Evolutionary conservation across 116 monocot genomes (phyloP).

Genomic region (Phalaenopsis hybrid): DNA sequence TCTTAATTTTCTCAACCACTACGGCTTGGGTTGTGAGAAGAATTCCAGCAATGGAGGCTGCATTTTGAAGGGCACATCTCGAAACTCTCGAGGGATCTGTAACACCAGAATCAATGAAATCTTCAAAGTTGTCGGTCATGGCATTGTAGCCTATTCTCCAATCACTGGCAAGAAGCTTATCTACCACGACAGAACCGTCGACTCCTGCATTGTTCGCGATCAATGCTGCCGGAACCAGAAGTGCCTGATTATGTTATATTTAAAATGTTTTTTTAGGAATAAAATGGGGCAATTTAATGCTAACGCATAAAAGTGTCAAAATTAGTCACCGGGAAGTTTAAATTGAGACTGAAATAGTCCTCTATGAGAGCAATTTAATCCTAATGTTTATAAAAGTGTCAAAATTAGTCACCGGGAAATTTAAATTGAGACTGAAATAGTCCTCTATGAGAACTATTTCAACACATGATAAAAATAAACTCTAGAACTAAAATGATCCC

Average conservation of each 20-base stretch:
- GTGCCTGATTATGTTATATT: conserved; percentile 40
- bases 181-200: conserved; percentile 62
- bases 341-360: too few species aligned
- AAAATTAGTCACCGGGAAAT: too few species aligned
- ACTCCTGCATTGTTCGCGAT: conserved; percentile 81
- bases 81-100: conserved; percentile 79
- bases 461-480: too few species aligned
- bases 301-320: too few species aligned
- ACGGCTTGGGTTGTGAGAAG: conserved; percentile 83
- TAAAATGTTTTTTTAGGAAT: too few species aligned
- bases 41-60: conserved; percentile 77
- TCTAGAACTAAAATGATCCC: too few species aligned
- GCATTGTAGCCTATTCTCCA: conserved; percentile 83
- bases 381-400: too few species aligned
- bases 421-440: too few species aligned
- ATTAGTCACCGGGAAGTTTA: too few species aligned
- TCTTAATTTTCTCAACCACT: conserved; percentile 65
- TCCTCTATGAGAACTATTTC: too few species aligned
- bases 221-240: conserved; percentile 64
- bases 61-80: conserved; percentile 86
- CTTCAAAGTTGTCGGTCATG: conserved; percentile 61
- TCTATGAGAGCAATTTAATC: too few species aligned
- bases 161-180: conserved; percentile 62
- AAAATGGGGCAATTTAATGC: too few species aligned
- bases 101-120: conserved; percentile 70